Evolutionary conservation across 2,329 filamentous ascomycete genomes (phyloP).

Genomic region (Mariannaea sp.): DNA sequence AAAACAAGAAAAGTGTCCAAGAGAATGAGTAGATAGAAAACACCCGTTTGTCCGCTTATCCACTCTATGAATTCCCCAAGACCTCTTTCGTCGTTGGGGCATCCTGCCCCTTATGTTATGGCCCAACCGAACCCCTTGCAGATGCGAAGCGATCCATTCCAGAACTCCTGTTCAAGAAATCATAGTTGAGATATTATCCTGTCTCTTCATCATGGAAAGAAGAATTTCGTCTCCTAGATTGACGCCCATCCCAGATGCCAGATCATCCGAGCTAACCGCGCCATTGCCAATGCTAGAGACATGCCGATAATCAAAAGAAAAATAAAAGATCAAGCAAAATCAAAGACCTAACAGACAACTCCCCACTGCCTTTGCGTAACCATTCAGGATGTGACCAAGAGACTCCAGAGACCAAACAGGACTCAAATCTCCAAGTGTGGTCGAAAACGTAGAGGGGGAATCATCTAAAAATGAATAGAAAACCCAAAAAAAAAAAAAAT

Average conservation of each 20-base stretch:
- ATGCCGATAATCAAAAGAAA: constrained; percentile 1
- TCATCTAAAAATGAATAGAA: constrained; percentile 20
- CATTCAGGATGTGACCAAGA: constrained; percentile 14
- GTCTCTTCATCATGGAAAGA: constrained; percentile 8
- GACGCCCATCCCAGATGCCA: constrained; percentile 16
- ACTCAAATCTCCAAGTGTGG: constrained; percentile 4
- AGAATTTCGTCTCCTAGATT: constrained; percentile 6
- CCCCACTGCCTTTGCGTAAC: constrained; percentile 14
- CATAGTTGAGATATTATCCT: neutral
- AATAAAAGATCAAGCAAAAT: constrained; percentile 5
- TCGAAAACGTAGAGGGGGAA: constrained; percentile 22
- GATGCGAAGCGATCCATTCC: constrained; percentile 7
- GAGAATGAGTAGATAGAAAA: constrained; percentile 1
- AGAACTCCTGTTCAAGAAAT: constrained; percentile 16
- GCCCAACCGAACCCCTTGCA: constrained; percentile 6
- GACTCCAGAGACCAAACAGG: constrained; percentile 6
- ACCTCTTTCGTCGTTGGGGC: constrained; percentile 7
- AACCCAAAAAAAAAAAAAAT: constrained; percentile 10
- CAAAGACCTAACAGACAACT: neutral
- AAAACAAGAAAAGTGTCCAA: neutral
- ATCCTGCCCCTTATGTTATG: constrained; percentile 2
- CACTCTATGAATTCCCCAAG: neutral
- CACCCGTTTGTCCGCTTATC: neutral
- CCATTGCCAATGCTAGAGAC: constrained; percentile 22
- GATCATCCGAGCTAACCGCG: constrained; percentile 11